Conservation (phyloP, 1,139 yeast species). For the Taphrina betulina region DNA sequence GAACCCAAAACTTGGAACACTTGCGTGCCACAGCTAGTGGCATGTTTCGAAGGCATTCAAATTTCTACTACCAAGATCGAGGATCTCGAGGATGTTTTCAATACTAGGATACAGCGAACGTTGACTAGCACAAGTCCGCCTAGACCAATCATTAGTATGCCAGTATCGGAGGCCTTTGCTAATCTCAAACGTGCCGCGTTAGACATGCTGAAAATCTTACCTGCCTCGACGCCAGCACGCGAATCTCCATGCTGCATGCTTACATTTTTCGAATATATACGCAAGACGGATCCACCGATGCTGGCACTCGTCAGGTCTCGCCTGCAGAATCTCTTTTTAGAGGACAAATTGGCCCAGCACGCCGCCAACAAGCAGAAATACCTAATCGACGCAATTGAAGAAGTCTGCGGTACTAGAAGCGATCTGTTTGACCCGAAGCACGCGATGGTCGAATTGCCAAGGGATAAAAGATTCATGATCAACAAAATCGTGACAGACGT, state of each 20-base stretch:
- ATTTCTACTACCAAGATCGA: not conserved
- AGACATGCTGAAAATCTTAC: conserved; percentile 18
- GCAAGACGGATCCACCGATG: conserved; percentile 6
- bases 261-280: conserved; percentile 7
- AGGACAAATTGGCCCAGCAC: conserved; percentile 12
- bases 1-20: not conserved
- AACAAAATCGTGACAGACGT: conserved; percentile 4
- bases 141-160: conserved; percentile 31
- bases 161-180: conserved; percentile 18
- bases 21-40: not conserved
- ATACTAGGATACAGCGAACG: conserved; percentile 25
- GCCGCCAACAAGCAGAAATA: conserved; percentile 14
- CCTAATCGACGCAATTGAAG: conserved; percentile 19
- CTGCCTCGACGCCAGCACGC: conserved; percentile 5
- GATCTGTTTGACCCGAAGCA: conserved; percentile 21
- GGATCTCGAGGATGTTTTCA: conserved; percentile 12
- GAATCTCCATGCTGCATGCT: conserved; percentile 19
- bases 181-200: conserved; percentile 4
- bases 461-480: conserved; percentile 8
- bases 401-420: conserved; percentile 14
- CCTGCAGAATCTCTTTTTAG: conserved; percentile 14
- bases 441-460: conserved; percentile 13
- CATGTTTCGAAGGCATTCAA: not conserved
- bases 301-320: conserved; percentile 17
- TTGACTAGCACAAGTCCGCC: conserved; percentile 33